Evolutionary conservation across 352 stramenopile species (phyloP).

Genomic region (Globisporangium lucens): DNA sequence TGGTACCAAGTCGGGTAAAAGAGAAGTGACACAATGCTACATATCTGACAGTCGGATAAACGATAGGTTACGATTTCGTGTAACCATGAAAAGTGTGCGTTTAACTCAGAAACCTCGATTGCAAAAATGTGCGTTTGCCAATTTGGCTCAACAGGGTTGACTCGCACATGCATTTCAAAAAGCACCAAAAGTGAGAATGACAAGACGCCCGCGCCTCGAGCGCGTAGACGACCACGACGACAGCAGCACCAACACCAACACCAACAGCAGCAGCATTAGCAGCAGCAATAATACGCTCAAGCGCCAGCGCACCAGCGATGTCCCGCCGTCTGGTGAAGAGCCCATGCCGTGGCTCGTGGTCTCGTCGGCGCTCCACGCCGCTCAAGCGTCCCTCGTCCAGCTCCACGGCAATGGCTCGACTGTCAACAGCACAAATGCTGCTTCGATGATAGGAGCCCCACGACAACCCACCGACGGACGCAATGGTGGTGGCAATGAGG

Average conservation of each 20-base stretch:
- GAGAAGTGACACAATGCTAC: no score
- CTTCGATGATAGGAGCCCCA: background rate
- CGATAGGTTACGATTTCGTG: background rate
- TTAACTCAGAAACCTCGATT: no score
- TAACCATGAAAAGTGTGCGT: background rate
- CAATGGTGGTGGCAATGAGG: background rate
- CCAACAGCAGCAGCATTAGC: background rate
- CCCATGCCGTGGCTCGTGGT: conserved; percentile 11
- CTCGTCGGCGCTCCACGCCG: conserved; percentile 3
- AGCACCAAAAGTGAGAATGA: background rate
- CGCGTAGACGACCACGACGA: background rate
- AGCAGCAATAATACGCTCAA: background rate
- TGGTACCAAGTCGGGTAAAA: no score
- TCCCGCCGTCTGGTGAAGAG: background rate
- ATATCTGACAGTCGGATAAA: background rate
- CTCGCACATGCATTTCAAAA: conserved; percentile 1
- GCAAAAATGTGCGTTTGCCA: background rate
- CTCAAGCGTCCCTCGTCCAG: background rate
- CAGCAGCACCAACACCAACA: background rate
- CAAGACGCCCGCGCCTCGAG: background rate
- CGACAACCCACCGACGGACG: background rate
- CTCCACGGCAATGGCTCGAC: background rate
- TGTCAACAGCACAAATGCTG: background rate
- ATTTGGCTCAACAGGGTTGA: background rate
- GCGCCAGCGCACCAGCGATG: background rate